These are phyloP conservation scores for Zygotorulaspora sp. DNA, from an alignment of 805 yeast genomes.

Conservation along the genomic window DNA sequence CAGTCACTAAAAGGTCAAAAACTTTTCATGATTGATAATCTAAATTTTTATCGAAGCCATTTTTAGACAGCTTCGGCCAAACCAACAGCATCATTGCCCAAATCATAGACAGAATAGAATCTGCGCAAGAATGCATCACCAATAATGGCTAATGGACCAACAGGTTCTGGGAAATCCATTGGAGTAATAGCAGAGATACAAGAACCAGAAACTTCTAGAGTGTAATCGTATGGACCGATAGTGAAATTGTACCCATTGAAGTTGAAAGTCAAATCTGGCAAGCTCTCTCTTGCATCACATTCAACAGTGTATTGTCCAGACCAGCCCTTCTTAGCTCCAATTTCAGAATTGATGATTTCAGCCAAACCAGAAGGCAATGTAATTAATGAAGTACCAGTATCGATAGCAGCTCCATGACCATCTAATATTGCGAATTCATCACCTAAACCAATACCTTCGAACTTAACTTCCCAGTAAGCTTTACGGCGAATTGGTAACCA, in stretches of 20 bases:
- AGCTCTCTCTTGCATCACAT: slow-evolving; percentile 73
- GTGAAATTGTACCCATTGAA: slow-evolving; percentile 90
- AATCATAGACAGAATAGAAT: slow-evolving; percentile 90
- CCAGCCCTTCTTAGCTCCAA: slow-evolving; percentile 97
- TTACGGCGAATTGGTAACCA: slow-evolving; percentile 98
- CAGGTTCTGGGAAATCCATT: slow-evolving; percentile 95
- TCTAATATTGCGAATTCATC: slow-evolving; percentile 81
- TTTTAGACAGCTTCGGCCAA: slow-evolving; percentile 68
- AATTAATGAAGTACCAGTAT: slow-evolving; percentile 96
- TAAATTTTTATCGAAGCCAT: too few relatives aligned
- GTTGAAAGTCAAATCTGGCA: slow-evolving; percentile 90
- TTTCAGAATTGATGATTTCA: slow-evolving; percentile 89
- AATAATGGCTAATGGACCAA: slow-evolving; percentile 92
- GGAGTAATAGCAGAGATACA: slow-evolving; percentile 97
- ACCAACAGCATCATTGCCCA: slow-evolving; percentile 89
- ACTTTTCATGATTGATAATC: too few relatives aligned
- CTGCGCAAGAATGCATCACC: slow-evolving; percentile 97
- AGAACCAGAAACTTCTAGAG: slow-evolving; percentile 88
- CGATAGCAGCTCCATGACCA: slow-evolving; percentile 93
- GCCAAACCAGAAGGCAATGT: slow-evolving; percentile 94
- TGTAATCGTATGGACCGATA: slow-evolving; percentile 84
- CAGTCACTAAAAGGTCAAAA: too few relatives aligned
- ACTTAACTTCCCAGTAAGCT: slow-evolving; percentile 98
- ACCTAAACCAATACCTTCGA: slow-evolving; percentile 87
- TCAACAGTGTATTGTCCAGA: slow-evolving; percentile 94